Conservation (phyloP, 1,284 basidiomycete genomes). For the Ceratobasidium sp. region DNA sequence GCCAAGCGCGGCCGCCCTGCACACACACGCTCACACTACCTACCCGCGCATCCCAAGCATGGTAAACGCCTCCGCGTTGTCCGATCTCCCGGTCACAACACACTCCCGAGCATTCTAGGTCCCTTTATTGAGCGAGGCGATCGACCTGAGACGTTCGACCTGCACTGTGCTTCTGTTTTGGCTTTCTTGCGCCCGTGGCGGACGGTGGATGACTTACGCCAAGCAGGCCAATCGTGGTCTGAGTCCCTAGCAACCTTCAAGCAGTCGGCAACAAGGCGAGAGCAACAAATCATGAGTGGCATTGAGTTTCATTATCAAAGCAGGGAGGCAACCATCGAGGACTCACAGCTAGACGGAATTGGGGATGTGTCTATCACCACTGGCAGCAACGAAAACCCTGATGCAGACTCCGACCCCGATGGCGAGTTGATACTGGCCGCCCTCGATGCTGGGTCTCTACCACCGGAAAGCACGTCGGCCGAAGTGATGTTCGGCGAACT, state of each 20-base stretch:
- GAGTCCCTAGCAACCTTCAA: slow-evolving; percentile 2
- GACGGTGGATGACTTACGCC: background rate
- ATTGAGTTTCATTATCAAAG: slow-evolving; percentile 35
- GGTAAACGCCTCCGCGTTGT: background rate
- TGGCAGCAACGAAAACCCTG: too few species aligned
- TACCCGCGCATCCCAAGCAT: slow-evolving; percentile 4
- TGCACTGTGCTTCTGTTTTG: slow-evolving; percentile 14
- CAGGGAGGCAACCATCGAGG: slow-evolving; percentile 11
- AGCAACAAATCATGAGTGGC: background rate
- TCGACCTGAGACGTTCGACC: background rate
- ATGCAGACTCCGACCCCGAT: too few species aligned
- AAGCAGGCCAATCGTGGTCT: background rate
- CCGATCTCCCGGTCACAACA: slow-evolving; percentile 7
- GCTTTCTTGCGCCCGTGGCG: slow-evolving; percentile 34
- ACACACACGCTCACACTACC: background rate
- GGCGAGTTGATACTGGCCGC: too few species aligned
- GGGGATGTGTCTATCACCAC: too few species aligned
- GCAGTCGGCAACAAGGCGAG: background rate
- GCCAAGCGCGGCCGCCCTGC: background rate
- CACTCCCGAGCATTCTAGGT: slow-evolving; percentile 34
- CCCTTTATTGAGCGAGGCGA: slow-evolving; percentile 17
- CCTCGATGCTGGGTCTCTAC: too few species aligned
- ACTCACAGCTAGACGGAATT: too few species aligned
- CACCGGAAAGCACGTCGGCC: too few species aligned
- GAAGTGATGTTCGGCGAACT: too few species aligned